phyloP scores from a whole-genome alignment of 2,329 filamentous ascomycete species.

The Trichophyton mentagrophytes region DNA sequence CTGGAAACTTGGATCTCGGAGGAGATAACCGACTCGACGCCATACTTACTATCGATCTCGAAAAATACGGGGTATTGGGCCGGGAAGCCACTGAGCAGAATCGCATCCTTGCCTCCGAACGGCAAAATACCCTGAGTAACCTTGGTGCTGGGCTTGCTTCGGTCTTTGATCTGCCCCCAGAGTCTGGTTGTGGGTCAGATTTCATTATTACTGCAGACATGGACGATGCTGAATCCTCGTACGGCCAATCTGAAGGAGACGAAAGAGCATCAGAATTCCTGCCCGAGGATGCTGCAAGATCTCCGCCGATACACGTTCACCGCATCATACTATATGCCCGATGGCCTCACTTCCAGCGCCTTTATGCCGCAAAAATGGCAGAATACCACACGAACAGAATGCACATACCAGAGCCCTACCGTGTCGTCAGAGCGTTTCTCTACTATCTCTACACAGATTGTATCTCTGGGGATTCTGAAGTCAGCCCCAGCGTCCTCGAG shows the following conservation, averaged over 20 bases:
- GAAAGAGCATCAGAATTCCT: constrained; percentile 19
- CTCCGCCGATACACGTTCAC: constrained; percentile 82
- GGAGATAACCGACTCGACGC: constrained; percentile 90
- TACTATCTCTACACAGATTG: constrained; percentile 96
- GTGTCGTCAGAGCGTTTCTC: constrained; percentile 83
- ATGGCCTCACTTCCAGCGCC: constrained; percentile 89
- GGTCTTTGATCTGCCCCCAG: constrained; percentile 75
- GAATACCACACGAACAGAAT: constrained; percentile 96
- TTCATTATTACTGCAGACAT: constrained; percentile 80
- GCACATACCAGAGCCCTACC: constrained; percentile 95
- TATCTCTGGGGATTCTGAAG: constrained; percentile 51
- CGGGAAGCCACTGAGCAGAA: constrained; percentile 47
- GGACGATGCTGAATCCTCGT: constrained; percentile 50
- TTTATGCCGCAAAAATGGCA: constrained; percentile 89
- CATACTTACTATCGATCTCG: constrained; percentile 84
- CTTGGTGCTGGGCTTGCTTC: constrained; percentile 75
- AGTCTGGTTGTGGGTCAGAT: constrained; percentile 74
- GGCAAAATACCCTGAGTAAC: constrained; percentile 43
- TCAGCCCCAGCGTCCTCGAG: constrained; percentile 56
- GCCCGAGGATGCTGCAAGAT: constrained; percentile 41
- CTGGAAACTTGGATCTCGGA: constrained; percentile 53
- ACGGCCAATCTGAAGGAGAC: constrained; percentile 51
- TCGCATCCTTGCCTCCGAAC: constrained; percentile 41
- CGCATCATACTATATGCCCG: constrained; percentile 86
- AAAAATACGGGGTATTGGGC: constrained; percentile 79